Evolutionary conservation across 2,329 filamentous ascomycete genomes (phyloP).

Genomic region (Magnaporthiopsis incrustans): DNA sequence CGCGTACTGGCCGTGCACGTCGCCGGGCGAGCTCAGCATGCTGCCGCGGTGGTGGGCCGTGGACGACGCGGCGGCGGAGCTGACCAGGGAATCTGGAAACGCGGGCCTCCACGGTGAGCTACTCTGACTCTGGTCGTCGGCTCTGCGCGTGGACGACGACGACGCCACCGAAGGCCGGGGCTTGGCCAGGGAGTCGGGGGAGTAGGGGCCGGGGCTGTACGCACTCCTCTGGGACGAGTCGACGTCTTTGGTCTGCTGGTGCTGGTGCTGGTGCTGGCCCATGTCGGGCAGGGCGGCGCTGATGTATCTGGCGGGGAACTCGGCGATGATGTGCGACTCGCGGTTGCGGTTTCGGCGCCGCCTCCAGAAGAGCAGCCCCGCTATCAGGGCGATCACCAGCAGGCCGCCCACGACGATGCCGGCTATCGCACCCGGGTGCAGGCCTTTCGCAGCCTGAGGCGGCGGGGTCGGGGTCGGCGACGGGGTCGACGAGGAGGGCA

Average conservation of each 20-base stretch:
- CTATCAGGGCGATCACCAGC: not conserved
- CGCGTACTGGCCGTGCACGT: conserved; percentile 3
- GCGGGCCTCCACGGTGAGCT: not conserved
- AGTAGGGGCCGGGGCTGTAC: not conserved
- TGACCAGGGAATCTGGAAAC: not conserved
- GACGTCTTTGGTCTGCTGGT: not conserved
- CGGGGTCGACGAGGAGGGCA: not conserved
- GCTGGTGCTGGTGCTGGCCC: not conserved
- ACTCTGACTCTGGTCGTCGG: not conserved
- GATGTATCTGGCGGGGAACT: conserved; percentile 1
- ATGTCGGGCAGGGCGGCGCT: conserved; percentile 6
- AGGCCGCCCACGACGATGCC: conserved; percentile 4
- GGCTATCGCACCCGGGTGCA: conserved; percentile 5
- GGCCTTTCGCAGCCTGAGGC: not conserved
- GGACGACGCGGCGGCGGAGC: not conserved
- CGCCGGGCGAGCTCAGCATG: not conserved
- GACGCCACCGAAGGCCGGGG: conserved; percentile 1
- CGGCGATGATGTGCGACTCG: conserved; percentile 4
- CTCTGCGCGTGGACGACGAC: not conserved
- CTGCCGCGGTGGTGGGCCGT: not conserved
- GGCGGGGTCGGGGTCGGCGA: not conserved
- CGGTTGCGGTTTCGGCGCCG: conserved; percentile 1
- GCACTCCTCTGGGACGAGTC: not conserved
- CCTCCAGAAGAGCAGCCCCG: not conserved
- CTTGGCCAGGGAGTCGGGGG: not conserved